These are phyloP conservation scores for Tetraselmis chui DNA, from an alignment of 139 green algal genomes.

Conservation along the genomic window DNA sequence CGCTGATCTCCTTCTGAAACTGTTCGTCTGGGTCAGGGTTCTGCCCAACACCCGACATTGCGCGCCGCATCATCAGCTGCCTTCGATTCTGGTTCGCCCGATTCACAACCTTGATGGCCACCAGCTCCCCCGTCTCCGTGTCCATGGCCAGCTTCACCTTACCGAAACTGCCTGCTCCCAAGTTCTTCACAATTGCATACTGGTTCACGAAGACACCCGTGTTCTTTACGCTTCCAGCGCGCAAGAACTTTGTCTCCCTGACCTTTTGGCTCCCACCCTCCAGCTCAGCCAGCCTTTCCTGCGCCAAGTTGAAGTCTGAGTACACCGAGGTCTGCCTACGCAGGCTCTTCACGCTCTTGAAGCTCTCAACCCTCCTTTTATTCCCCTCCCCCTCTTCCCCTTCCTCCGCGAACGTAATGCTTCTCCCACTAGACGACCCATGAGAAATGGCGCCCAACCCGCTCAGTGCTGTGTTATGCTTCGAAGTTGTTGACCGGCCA, in stretches of 20 bases:
- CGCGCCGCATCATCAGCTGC: not conserved
- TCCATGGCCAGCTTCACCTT: conserved; percentile 4
- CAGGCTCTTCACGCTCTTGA: not conserved
- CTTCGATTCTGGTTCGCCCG: not conserved
- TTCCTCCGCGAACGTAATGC: too few relatives aligned
- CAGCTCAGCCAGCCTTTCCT: not conserved
- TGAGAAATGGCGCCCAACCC: too few relatives aligned
- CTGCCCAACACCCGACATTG: not conserved
- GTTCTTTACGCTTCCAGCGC: not conserved
- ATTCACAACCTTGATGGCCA: not conserved
- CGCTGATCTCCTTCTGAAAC: conserved; percentile 62
- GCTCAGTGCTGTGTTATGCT: too few relatives aligned
- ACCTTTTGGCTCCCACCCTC: not conserved
- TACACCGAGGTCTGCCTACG: not conserved
- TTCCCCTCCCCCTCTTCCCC: too few relatives aligned
- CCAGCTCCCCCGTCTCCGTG: not conserved
- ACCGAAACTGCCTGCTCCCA: not conserved
- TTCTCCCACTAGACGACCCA: too few relatives aligned
- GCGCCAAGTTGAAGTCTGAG: not conserved
- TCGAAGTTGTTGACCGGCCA: too few relatives aligned
- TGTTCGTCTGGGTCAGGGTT: not conserved
- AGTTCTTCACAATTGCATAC: not conserved
- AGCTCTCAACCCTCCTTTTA: too few relatives aligned
- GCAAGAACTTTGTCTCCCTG: not conserved
- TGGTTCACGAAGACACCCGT: not conserved